A percentile compares a stretch with the other conserved stretches of the same genome.
Conservation (phyloP, 257 asterid species). For the Solanum chilense region DNA sequence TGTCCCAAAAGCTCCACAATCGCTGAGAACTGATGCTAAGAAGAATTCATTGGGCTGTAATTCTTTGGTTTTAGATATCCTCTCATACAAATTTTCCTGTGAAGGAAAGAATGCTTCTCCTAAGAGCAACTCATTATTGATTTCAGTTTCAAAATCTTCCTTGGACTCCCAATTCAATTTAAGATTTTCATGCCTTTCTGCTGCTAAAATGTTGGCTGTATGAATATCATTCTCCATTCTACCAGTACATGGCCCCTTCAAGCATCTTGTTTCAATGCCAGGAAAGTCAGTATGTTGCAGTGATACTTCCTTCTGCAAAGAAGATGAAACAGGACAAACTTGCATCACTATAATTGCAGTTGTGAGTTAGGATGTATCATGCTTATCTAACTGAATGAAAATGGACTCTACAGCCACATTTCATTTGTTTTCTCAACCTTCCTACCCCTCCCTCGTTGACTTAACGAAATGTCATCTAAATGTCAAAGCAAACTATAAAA, state of each 20-base stretch:
- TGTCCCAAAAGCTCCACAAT: conserved; percentile 1
- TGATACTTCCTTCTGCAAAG: conserved; percentile 18
- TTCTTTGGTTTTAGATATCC: not conserved
- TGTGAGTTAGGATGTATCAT: not conserved
- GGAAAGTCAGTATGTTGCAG: conserved; percentile 1
- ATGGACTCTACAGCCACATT: not conserved
- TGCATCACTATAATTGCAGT: not conserved
- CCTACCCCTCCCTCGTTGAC: not conserved
- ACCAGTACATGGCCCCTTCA: not conserved
- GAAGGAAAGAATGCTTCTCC: not conserved
- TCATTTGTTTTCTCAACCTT: not conserved
- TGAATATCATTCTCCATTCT: not conserved
- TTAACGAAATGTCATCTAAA: not conserved
- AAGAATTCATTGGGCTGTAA: conserved; percentile 7
- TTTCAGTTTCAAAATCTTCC: not conserved
- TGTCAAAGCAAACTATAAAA: not conserved
- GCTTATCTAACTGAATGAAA: not conserved
- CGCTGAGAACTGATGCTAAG: conserved; percentile 3
- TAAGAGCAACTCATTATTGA: not conserved
- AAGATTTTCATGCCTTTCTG: not conserved
- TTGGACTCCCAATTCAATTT: not conserved
- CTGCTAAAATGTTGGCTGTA: not conserved
- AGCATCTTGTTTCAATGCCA: conserved; percentile 5
- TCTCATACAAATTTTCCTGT: conserved; percentile 10
- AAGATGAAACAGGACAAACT: conserved; percentile 1